Base-by-base conservation (phyloP, 192 early-diverging fungal species). In the Rhizophagus clarus region DNA sequence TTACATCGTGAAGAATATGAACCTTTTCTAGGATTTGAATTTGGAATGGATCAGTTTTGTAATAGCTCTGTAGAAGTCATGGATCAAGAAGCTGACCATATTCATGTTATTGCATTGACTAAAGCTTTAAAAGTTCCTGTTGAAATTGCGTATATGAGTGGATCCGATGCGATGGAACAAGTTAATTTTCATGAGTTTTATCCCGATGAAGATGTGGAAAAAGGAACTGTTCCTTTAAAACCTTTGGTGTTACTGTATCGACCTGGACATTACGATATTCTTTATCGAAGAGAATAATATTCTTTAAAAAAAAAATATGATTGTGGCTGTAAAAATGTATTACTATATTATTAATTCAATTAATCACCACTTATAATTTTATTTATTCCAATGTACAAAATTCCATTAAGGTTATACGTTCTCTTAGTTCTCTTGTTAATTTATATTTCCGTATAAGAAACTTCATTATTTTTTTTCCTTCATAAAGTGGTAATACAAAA, bases 171-270 rank as follows among this genome's bases (percentile, higher is more conserved):
- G 9, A 81, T 87, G 34, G 88, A 85, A 17, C 83, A 81, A 17
- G 89, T 92, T 45, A 94, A 93, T 73, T 92, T 91, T 64, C 93
- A 95, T 79, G 91, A 94, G 22, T 93, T 96, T 79, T 85, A 88
- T 77, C 91, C 92, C 14, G 88, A 90, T 63, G 88, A 89, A 37
- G 75, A 84, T 4, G 61, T 77, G 1, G 71, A 84, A 56, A 78
- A 73, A 17, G 61, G 63, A 26, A 45, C 37, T 61, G 74, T 83
- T 73, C 71, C 83, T 1, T 26, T 60, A 24, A 81, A 79, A 56
- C 87, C 89, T 6, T 78, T 91, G 42, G 85, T 81, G 26, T 74
- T 88, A 29, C 77, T 87, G 34, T 89, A 88, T 81, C 86, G 84
- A 68, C 88, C 89, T 67, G 89, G 89, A 75, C 94, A 95, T 81